A percentile compares a stretch with the other conserved stretches of the same genome.
These are phyloP conservation scores for Dactylellina sp. DNA, from an alignment of 2,329 filamentous ascomycete species.

Conservation along the genomic window DNA sequence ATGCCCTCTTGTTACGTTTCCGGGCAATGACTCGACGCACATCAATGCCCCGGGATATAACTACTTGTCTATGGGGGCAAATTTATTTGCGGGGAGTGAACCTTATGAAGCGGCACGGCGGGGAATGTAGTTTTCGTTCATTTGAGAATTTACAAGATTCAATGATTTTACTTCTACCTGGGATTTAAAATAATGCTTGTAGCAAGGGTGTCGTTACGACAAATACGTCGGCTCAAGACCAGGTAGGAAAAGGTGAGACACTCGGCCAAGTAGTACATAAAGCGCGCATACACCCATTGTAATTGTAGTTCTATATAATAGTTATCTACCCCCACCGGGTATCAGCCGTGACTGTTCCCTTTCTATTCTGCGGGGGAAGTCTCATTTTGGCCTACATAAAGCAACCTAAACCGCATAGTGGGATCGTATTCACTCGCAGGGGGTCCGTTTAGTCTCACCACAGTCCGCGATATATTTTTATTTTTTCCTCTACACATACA, in stretches of 20 bases:
- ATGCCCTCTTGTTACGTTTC: conserved; percentile 13
- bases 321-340: not conserved
- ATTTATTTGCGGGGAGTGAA: conserved; percentile 23
- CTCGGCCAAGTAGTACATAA: conserved; percentile 7
- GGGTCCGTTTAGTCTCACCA: no score
- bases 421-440: no score
- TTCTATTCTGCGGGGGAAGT: no score
- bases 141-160: conserved; percentile 20
- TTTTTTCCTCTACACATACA: no score
- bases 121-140: conserved; percentile 1
- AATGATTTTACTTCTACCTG: not conserved
- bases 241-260: not conserved
- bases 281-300: not conserved
- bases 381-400: no score
- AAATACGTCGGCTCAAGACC: conserved; percentile 4
- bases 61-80: conserved; percentile 10
- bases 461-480: not conserved
- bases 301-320: conserved; percentile 16
- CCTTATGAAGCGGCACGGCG: conserved; percentile 16
- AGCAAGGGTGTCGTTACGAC: conserved; percentile 34
- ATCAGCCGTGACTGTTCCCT: no score
- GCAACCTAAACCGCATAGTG: no score
- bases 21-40: conserved; percentile 34
- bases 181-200: not conserved
- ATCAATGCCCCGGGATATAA: conserved; percentile 1